Conservation (phyloP, 169 alveolate species). For the Eimeria necatrix region DNA sequence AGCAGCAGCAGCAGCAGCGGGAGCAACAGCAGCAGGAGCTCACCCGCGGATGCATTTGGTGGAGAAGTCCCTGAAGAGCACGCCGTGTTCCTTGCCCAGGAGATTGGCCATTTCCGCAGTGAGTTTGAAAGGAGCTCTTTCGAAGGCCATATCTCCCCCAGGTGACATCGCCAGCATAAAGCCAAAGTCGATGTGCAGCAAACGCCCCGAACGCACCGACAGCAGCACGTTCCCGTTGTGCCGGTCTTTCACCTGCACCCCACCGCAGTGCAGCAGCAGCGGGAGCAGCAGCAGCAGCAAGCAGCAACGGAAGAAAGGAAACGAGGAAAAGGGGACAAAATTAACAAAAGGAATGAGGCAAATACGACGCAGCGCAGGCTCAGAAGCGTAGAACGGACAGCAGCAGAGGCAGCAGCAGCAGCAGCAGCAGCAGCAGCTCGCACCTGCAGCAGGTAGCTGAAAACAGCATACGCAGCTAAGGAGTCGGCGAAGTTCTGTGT, state of each 20-base stretch:
- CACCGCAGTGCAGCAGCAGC: background rate
- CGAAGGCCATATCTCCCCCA: constrained; percentile 97
- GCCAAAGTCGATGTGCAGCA: constrained; percentile 98
- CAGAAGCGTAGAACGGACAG: background rate
- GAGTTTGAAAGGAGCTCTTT: constrained; percentile 97
- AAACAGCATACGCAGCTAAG: constrained; percentile 94
- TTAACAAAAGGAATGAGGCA: background rate
- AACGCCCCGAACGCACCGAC: constrained; percentile 93
- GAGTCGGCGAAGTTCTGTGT: constrained; percentile 95
- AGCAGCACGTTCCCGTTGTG: constrained; percentile 98
- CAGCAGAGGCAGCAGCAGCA: background rate
- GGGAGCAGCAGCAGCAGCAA: background rate
- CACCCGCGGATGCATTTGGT: constrained; percentile 88
- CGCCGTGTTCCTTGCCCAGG: constrained; percentile 91
- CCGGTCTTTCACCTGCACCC: constrained; percentile 95
- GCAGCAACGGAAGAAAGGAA: background rate
- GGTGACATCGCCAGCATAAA: constrained; percentile 98
- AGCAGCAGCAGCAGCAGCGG: constrained; percentile 8
- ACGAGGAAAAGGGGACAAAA: background rate
- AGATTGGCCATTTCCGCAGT: constrained; percentile 97
- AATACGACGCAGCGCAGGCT: background rate
- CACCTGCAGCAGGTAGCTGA: constrained; percentile 81
- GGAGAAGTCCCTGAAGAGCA: constrained; percentile 77
- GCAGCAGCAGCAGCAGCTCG: background rate
- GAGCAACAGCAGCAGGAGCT: constrained; percentile 85